Percentiles rank a stretch among this genome's conserved stretches.
Conservation (phyloP, 441 rosid species). For the Mallotus repandus region DNA sequence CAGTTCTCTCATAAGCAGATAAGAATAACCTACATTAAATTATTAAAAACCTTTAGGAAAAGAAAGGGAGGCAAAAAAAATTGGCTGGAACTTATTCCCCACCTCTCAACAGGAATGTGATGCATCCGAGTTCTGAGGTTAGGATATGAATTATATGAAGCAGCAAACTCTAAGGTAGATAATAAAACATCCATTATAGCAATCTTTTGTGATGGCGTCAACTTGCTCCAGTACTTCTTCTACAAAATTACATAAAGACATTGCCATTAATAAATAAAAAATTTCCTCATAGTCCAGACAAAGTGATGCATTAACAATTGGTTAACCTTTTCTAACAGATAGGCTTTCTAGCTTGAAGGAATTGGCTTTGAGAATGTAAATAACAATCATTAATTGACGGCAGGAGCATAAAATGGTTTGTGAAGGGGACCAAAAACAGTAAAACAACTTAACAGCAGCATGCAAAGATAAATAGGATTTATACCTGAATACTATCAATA, state of each 20-base stretch:
- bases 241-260: slow-evolving; percentile 37
- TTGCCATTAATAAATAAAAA: slow-evolving; percentile 3
- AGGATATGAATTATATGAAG: slow-evolving; percentile 88
- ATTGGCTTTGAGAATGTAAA: not conserved
- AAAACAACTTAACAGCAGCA: not conserved
- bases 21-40: too few relatives aligned
- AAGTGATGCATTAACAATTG: not conserved
- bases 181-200: slow-evolving; percentile 86
- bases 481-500: slow-evolving; percentile 94
- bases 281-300: not conserved
- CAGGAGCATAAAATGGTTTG: not conserved
- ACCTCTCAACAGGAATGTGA: slow-evolving; percentile 89
- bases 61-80: slow-evolving; percentile 6
- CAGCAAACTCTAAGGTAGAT: slow-evolving; percentile 88
- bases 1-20: not conserved
- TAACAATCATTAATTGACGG: not conserved
- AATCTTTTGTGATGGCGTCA: slow-evolving; percentile 79
- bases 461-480: slow-evolving; percentile 16
- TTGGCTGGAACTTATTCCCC: slow-evolving; percentile 16
- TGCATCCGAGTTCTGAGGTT: slow-evolving; percentile 87
- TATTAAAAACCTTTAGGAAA: not conserved
- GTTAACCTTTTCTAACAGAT: not conserved
- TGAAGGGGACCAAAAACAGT: not conserved
- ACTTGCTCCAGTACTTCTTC: slow-evolving; percentile 91
- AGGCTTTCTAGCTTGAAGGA: not conserved